Evolutionary conservation across 495 filamentous ascomycete species (phyloP).

Genomic region (Talaromyces nanjingensis): DNA sequence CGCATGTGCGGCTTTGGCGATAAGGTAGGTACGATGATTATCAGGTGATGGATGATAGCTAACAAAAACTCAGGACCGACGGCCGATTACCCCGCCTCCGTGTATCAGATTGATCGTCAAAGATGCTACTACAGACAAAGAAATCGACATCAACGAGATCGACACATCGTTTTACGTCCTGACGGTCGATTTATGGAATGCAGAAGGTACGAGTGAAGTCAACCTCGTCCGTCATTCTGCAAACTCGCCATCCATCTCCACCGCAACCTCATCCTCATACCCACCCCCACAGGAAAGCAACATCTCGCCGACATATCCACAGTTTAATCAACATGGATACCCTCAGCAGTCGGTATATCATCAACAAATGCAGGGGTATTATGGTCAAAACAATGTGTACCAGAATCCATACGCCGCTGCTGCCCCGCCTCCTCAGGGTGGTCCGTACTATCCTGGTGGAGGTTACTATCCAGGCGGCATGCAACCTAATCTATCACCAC

Average conservation of each 20-base stretch:
- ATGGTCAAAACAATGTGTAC: constrained; percentile 28
- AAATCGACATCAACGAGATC: constrained; percentile 76
- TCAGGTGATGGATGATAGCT: not conserved
- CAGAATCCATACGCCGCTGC: constrained; percentile 37
- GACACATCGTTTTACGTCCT: constrained; percentile 89
- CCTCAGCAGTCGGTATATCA: constrained; percentile 31
- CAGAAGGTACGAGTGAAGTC: constrained; percentile 77
- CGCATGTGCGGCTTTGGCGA: constrained; percentile 99
- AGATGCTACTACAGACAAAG: constrained; percentile 73
- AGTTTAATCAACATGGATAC: constrained; percentile 31
- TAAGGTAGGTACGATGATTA: constrained; percentile 55
- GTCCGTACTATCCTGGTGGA: not conserved
- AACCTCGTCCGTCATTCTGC: constrained; percentile 88
- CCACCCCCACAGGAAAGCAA: constrained; percentile 46
- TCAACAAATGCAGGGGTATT: constrained; percentile 33
- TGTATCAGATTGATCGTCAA: constrained; percentile 80
- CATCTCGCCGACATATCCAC: constrained; percentile 29
- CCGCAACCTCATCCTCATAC: constrained; percentile 72
- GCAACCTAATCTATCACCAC: constrained; percentile 32
- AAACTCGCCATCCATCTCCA: constrained; percentile 82
- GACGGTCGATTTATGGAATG: constrained; percentile 87
- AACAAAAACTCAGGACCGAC: constrained; percentile 59
- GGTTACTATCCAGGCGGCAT: constrained; percentile 6
- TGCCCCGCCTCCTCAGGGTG: constrained; percentile 17
- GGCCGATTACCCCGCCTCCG: constrained; percentile 93